phyloP scores from a whole-genome alignment of 2,329 filamentous ascomycete species.

The Diplodia corticola region DNA sequence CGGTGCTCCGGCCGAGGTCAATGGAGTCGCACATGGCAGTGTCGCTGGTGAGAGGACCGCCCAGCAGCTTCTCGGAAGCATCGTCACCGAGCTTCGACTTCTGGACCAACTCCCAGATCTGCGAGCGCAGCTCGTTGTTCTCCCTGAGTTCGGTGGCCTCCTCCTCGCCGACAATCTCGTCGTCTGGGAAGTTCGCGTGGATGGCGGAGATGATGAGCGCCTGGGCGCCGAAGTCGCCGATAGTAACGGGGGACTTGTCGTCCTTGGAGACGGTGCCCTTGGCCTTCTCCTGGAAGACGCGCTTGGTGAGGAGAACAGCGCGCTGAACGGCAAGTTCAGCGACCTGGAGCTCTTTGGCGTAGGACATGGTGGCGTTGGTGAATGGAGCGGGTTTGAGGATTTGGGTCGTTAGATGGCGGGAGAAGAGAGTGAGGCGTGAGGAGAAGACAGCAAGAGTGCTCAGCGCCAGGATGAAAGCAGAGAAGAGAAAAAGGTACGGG shows the following conservation, averaged over 20 bases:
- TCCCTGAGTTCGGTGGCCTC: conserved; percentile 78
- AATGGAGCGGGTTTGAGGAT: conserved; percentile 24
- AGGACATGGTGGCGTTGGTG: conserved; percentile 47
- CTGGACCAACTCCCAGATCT: conserved; percentile 83
- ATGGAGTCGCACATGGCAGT: conserved; percentile 64
- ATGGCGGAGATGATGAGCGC: conserved; percentile 92
- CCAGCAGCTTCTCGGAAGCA: conserved; percentile 66
- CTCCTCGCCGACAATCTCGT: conserved; percentile 93
- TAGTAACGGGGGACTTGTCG: conserved; percentile 94
- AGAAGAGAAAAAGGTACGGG: conserved; percentile 32
- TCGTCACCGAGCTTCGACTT: conserved; percentile 68
- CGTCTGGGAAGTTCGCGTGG: conserved; percentile 82
- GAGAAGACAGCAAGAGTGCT: conserved; percentile 25
- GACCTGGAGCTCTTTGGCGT: conserved; percentile 76
- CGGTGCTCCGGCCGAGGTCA: conserved; percentile 64
- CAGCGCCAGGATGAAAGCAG: conserved; percentile 32
- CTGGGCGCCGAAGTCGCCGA: conserved; percentile 97
- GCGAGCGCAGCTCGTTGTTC: conserved; percentile 67
- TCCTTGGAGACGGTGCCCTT: conserved; percentile 94
- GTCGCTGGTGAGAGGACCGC: conserved; percentile 65
- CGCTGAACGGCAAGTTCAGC: conserved; percentile 88
- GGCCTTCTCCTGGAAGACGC: conserved; percentile 81
- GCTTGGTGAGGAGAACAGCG: conserved; percentile 72
- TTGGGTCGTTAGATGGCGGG: conserved; percentile 23
- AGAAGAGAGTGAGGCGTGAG: conserved; percentile 28